These are phyloP conservation scores for Phytophthora ramorum DNA, from an alignment of 352 stramenopile species.

Conservation along the genomic window DNA sequence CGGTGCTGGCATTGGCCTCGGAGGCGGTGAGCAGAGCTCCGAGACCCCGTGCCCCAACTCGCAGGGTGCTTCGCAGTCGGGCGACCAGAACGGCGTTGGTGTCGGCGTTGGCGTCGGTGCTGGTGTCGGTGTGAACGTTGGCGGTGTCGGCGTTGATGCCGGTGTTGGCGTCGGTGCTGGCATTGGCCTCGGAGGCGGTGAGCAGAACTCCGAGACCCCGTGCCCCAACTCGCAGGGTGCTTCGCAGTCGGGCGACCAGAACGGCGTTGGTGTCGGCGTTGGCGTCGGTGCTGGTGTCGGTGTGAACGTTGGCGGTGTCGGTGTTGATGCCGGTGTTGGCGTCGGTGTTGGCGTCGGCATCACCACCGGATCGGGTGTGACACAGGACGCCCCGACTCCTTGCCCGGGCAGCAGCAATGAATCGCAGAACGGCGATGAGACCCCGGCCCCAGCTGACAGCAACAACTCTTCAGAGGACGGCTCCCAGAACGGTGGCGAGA, in stretches of 20 bases:
- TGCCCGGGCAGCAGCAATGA: slow-evolving; percentile 19
- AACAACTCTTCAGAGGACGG: no score
- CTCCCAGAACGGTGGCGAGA: slow-evolving; percentile 11
- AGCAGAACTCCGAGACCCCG: neutral
- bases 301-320: slow-evolving; percentile 2
- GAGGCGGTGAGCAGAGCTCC: no score
- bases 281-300: no score
- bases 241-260: no score
- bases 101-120: neutral
- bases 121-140: neutral
- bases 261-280: no score
- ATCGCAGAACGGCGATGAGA: slow-evolving; percentile 11
- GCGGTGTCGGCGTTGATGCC: neutral
- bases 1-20: no score
- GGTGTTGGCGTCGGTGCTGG: slow-evolving; percentile 1
- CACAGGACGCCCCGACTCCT: slow-evolving; percentile 10
- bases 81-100: neutral
- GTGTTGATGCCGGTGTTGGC: slow-evolving; percentile 10
- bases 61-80: no score
- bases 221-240: slow-evolving; percentile 3
- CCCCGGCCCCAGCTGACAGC: neutral
- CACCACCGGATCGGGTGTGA: slow-evolving; percentile 1
- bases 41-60: no score
- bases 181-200: neutral
- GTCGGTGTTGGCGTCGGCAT: neutral